Base-by-base conservation (phyloP, 2,329 filamentous ascomycete genomes). In the Hymenoscyphus fraxineus region DNA sequence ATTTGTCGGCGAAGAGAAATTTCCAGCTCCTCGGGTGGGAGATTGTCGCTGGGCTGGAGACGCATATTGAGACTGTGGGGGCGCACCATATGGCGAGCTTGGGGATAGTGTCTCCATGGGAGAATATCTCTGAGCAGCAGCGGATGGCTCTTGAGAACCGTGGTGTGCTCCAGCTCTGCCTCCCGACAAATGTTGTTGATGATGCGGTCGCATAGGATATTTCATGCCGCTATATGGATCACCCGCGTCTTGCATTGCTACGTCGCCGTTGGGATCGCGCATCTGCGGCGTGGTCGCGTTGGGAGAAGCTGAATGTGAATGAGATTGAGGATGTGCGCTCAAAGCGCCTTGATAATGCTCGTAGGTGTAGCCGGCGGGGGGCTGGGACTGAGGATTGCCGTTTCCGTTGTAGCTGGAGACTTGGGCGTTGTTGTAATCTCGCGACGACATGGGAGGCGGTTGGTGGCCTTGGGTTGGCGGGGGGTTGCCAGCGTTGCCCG, bases 71-170 rank as follows among this genome's bases (percentile, higher is more conserved):
- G 81, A 81, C 74, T 80, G 86, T 67, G 81, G 44, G 44, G 60
- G 85, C 79, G 80, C 83, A 75, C 86, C 84, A 79, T 96, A 96
- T 40, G 92, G 88, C 63, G 91, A 89, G 40, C 89, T 87, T 51
- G 93, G 91, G 66, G 93, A 92, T 66, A 96, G 81, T 16, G 87
- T 85, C 76, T 97, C 94, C 93, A 97, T 97, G 68, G 94, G 95
- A 58, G 94, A 98, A 79, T 98, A 98, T 75, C 93, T 88, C 77
- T 96, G 91, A 65, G 93, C 91, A 64, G 92, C 92, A 60, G 91
- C 84, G 55, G 92, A 95, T 65, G 91, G 88, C 74, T 94, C 88
- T 69, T 88, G 88, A 60, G 88, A 81, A 58, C 88, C 78, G 76
- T 94, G 89, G 71, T 92, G 86, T 67, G 85, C 92, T 66, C 87